phyloP scores from a whole-genome alignment of 768 basidiomycete species.

The Lactarius pseudohatsudake region DNA sequence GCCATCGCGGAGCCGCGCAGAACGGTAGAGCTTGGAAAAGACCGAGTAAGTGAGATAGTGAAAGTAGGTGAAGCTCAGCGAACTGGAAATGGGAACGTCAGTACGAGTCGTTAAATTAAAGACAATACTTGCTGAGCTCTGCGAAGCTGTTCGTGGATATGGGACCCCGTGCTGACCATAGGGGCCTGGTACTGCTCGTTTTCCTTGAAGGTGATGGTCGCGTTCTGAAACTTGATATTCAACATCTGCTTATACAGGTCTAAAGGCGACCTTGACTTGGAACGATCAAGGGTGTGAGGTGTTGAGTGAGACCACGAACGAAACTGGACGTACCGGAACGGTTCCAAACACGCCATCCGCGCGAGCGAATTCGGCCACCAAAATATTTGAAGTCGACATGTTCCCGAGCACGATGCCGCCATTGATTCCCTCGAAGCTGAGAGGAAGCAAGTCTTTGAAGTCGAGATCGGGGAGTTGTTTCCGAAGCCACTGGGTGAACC shows the following conservation, averaged over 20 bases:
- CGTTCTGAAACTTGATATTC: constrained; percentile 66
- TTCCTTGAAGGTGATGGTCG: constrained; percentile 62
- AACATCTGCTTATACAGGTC: constrained; percentile 84
- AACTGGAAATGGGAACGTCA: constrained; percentile 21
- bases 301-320: not conserved
- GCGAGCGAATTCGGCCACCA: constrained; percentile 79
- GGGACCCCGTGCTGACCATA: constrained; percentile 65
- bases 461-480: constrained; percentile 69
- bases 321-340: constrained; percentile 53
- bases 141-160: constrained; percentile 56
- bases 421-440: constrained; percentile 75
- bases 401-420: constrained; percentile 87
- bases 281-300: constrained; percentile 4
- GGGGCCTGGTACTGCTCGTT: constrained; percentile 73
- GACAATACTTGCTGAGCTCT: constrained; percentile 37
- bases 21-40: constrained; percentile 27
- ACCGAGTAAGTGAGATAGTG: constrained; percentile 23
- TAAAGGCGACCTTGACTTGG: constrained; percentile 72
- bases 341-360: constrained; percentile 80
- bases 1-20: constrained; percentile 17
- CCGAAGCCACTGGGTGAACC: constrained; percentile 50
- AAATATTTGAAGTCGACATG: constrained; percentile 75
- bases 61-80: constrained; percentile 18
- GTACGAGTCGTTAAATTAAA: not conserved
- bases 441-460: constrained; percentile 80